Evolutionary conservation across 441 rosid species (phyloP), one percentile per base, ranked within the genome.

Genomic region (Adansonia gregorii): DNA sequence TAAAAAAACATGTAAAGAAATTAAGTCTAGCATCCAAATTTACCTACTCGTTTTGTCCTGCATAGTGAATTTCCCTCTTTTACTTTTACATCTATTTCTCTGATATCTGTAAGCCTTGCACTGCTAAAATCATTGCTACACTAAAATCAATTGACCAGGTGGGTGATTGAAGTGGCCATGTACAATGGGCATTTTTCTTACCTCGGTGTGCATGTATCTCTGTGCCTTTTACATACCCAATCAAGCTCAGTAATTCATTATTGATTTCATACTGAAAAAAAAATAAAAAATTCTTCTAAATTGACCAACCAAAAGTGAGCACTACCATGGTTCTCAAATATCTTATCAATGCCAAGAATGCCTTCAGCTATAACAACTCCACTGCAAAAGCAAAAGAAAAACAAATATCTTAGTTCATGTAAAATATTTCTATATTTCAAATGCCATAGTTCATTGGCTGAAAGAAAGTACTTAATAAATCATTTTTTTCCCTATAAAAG

Each of bases 311-410:
- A 41, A 22, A 79, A 35, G 65, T 52, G 59, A 79, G 72, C 45
- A 65, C 27, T 86, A 96, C 99, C 98, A 56, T 87, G 67, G 66
- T 85, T 68, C 65, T 82, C 79, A 83, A 88, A 87, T 66, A 84
- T 71, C 6, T 76, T 79, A 71, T 72, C 85, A 75, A 82, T 74
- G 63, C 86, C 67, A 67, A 96, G 90, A 86, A 88, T 71, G 46
- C 98, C 90, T 88, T 91, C 97, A 63, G 98, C 95, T 43, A 95
- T 95, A 80, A 91, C 92, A 79, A 90, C 97, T 71, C 99, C 98
- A 85, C 99, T 94, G 93, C 88, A 83, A 78, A 80, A 83, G 67
- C 66, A 76, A 78, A 22, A 79, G 82, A 76, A 77, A 64, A 46
- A 5, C 75, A 69, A 39, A 15, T 39, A 41, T 24, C 59, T 45